These are phyloP conservation scores for Dactylellina sp. DNA, from an alignment of 2,329 filamentous ascomycete genomes.

Conservation along the genomic window DNA sequence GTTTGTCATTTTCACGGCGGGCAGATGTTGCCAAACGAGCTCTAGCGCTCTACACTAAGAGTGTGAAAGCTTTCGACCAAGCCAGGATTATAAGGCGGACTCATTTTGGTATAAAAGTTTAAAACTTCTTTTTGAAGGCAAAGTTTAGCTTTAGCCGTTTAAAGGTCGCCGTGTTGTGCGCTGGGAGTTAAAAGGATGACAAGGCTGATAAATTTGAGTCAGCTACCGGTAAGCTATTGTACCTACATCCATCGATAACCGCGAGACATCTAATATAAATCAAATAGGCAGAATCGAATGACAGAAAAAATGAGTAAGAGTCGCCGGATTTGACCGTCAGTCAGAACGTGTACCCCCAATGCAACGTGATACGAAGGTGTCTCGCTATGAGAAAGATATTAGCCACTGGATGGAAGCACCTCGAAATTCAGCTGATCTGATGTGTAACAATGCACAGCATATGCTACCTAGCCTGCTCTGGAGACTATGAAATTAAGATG, in stretches of 20 bases:
- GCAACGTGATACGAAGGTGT: constrained; percentile 16
- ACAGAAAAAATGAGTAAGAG: constrained; percentile 13
- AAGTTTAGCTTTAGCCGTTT: constrained; percentile 26
- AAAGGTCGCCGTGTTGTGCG: constrained; percentile 9
- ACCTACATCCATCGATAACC: constrained; percentile 45
- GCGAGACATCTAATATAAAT: constrained; percentile 35
- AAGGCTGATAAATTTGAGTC: constrained; percentile 55
- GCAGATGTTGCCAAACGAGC: constrained; percentile 19
- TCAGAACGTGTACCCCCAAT: constrained; percentile 10
- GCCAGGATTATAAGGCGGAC: constrained; percentile 38
- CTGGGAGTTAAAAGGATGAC: no score
- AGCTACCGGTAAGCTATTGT: constrained; percentile 7
- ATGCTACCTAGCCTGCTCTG: neutral
- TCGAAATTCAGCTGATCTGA: constrained; percentile 33
- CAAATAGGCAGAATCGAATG: neutral
- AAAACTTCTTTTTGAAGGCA: constrained; percentile 20
- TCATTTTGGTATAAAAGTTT: constrained; percentile 8
- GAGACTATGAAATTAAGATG: neutral
- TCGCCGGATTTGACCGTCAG: constrained; percentile 27
- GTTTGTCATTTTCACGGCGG: constrained; percentile 10
- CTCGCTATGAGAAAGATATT: no score
- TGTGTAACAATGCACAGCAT: constrained; percentile 45
- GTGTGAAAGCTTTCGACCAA: constrained; percentile 23
- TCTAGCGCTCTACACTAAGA: constrained; percentile 6
- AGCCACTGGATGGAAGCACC: constrained; percentile 5